Evolutionary conservation across 768 basidiomycete genomes (phyloP).

Genomic region (Kwoniella pini): DNA sequence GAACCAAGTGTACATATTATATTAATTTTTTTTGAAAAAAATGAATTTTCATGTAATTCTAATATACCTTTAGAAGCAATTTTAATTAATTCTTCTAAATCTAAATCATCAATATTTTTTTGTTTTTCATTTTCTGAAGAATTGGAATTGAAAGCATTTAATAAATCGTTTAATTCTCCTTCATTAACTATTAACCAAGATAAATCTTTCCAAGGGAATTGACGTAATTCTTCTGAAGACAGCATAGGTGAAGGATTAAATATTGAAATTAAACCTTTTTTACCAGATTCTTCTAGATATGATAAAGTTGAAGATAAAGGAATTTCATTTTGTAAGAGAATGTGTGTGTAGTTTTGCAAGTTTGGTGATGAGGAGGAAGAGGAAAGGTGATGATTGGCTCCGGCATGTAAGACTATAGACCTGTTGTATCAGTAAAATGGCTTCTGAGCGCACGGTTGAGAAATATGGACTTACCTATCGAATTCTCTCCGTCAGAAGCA

Average conservation of each 20-base stretch:
- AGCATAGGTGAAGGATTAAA: slow-evolving; percentile 59
- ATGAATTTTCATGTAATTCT: slow-evolving; percentile 14
- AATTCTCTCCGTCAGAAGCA: slow-evolving; percentile 56
- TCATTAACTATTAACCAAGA: slow-evolving; percentile 57
- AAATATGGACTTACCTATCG: slow-evolving; percentile 53
- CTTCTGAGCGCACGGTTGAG: neutral
- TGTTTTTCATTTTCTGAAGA: neutral
- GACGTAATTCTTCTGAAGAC: slow-evolving; percentile 34
- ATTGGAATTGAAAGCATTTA: slow-evolving; percentile 21
- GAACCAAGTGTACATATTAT: slow-evolving; percentile 52
- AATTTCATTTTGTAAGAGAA: slow-evolving; percentile 58
- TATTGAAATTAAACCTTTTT: slow-evolving; percentile 42
- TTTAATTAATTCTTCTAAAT: slow-evolving; percentile 2
- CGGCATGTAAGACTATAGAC: slow-evolving; percentile 50
- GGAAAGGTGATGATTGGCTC: slow-evolving; percentile 47
- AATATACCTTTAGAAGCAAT: slow-evolving; percentile 1
- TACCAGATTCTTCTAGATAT: slow-evolving; percentile 36
- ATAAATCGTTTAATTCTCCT: slow-evolving; percentile 51
- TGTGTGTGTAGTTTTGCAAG: slow-evolving; percentile 51
- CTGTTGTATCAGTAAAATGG: neutral
- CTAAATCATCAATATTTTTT: neutral
- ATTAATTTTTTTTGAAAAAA: slow-evolving; percentile 12
- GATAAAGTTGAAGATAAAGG: slow-evolving; percentile 50
- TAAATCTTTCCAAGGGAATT: slow-evolving; percentile 53
- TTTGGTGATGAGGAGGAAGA: slow-evolving; percentile 27